Base-by-base conservation (phyloP, 129 eudicot species). In the Apium graveolens region DNA sequence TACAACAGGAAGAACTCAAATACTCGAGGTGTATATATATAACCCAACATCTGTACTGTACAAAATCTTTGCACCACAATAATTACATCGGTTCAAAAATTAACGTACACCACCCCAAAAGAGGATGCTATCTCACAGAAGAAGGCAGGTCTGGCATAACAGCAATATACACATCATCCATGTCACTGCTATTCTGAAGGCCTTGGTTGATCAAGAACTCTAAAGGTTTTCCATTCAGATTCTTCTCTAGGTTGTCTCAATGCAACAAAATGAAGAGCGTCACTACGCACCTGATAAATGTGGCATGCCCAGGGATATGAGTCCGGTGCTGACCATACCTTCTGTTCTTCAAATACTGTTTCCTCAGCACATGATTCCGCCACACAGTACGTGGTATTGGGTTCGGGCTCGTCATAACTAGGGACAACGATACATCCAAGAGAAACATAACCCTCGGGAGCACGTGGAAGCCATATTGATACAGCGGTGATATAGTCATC, bases 231-330 rank as follows among this genome's bases (percentile, higher is more conserved):
- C 96, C 88, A 87, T 17, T 85, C 85, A 0, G 95, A 86, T 68
- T 90, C 97, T 81, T 95, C 99, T 44, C 49, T 86, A 9, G 94
- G 91, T 48, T 92, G 96, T 65, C 99, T 86, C 71, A 95, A 77
- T 11, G 99, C 97, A 35, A 92, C 90, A 78, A 95, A 90, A 55
- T 95, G 97, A 81, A 95, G 94, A 75, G 99, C 97, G 3, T 86
- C 95, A 66, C 99, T 95, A 12, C 42, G 81, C 69, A 91, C 89
- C 80, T 95, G 97, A 82, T 92, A 92, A 32, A 95, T 83, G 78
- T 93, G 91, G 79, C 99, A 95, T 8, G 96, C 88, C 99, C 99
- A 95, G 0, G 99, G 99, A 78, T 95, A 95, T 8, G 96, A 88
- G n/a, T 92, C 96, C 6, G 96, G 90, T 31, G 99, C 92, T 34